Percentiles rank a stretch among this genome's conserved stretches.
Conservation (phyloP, 2,329 filamentous ascomycete species). For the Paecilomyces sp. region DNA sequence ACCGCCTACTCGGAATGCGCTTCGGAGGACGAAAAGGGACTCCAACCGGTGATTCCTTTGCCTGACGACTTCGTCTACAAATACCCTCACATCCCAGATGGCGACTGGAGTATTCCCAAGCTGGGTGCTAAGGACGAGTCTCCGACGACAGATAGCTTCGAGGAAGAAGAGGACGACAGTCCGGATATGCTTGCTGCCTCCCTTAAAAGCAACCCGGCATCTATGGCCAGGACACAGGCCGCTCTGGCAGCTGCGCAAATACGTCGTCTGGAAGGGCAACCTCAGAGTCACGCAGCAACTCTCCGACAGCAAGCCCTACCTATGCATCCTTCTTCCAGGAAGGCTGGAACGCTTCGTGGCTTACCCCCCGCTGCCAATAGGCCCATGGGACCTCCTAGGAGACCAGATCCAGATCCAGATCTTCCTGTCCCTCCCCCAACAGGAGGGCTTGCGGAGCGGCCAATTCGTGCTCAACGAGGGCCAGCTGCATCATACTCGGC, state of each 20-base stretch:
- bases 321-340: constrained; percentile 22
- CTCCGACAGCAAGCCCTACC: constrained; percentile 39
- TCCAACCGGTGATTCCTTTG: constrained; percentile 39
- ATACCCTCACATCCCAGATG: constrained; percentile 32
- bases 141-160: constrained; percentile 8
- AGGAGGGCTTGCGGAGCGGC: constrained; percentile 31
- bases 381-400: neutral
- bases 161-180: constrained; percentile 19
- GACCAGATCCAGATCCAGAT: constrained; percentile 3
- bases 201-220: constrained; percentile 18
- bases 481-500: constrained; percentile 26
- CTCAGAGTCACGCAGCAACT: constrained; percentile 40
- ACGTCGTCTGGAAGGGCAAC: constrained; percentile 25
- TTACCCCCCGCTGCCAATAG: constrained; percentile 9
- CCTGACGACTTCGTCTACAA: constrained; percentile 40
- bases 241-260: constrained; percentile 35
- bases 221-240: constrained; percentile 28
- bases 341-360: constrained; percentile 17
- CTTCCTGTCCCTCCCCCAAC: constrained; percentile 9
- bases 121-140: constrained; percentile 8
- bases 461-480: constrained; percentile 30
- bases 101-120: constrained; percentile 33
- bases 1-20: constrained; percentile 41
- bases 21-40: constrained; percentile 37
- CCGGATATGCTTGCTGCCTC: constrained; percentile 22